Evolutionary conservation across 179 eudicot genomes (phyloP).

Genomic region (Camellia oleifera): DNA sequence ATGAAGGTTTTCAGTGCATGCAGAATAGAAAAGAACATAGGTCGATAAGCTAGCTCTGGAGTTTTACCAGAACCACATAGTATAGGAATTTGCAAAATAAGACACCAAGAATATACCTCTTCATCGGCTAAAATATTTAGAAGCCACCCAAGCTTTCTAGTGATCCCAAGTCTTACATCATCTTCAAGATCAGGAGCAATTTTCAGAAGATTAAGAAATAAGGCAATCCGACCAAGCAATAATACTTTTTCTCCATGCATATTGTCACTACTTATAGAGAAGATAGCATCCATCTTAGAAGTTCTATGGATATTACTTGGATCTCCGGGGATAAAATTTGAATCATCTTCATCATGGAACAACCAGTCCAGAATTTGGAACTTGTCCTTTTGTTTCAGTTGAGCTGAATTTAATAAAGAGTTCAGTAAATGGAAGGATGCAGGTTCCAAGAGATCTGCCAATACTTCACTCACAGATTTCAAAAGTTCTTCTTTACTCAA

Average conservation of each 20-base stretch:
- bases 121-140: slow-evolving; percentile 52
- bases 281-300: slow-evolving; percentile 35
- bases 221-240: slow-evolving; percentile 48
- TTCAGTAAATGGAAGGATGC: slow-evolving; percentile 71
- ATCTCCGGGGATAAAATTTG: slow-evolving; percentile 21
- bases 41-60: slow-evolving; percentile 47
- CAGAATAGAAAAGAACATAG: slow-evolving; percentile 48
- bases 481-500: slow-evolving; percentile 47
- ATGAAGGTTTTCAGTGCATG: slow-evolving; percentile 78
- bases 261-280: slow-evolving; percentile 42
- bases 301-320: slow-evolving; percentile 8
- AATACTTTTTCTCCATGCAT: slow-evolving; percentile 45
- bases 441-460: slow-evolving; percentile 80
- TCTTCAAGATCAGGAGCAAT: slow-evolving; percentile 63
- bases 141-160: slow-evolving; percentile 70
- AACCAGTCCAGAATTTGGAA: slow-evolving; percentile 66
- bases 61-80: slow-evolving; percentile 47
- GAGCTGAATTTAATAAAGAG: slow-evolving; percentile 68
- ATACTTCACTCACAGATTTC: slow-evolving; percentile 59
- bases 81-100: slow-evolving; percentile 49
- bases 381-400: slow-evolving; percentile 52
- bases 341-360: slow-evolving; percentile 35
- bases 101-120: slow-evolving; percentile 58
- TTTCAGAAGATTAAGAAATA: slow-evolving; percentile 72
- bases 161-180: slow-evolving; percentile 47